Evolutionary conservation across 306 rosid species (phyloP), one percentile per base, ranked within the genome.

Genomic region (Astragalus membranaceus): DNA sequence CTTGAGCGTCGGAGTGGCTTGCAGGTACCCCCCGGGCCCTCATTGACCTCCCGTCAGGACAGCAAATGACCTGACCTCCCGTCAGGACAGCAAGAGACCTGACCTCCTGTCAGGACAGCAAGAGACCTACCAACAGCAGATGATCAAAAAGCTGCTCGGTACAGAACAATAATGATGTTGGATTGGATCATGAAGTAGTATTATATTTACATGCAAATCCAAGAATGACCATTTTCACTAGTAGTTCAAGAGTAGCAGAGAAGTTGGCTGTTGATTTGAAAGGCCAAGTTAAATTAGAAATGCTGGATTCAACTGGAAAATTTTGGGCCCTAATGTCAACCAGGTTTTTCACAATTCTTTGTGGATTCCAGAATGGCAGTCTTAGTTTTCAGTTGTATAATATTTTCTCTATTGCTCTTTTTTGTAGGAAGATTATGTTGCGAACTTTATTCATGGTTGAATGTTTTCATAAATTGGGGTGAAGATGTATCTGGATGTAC

Each of bases 301-400:
- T 80, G 97, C 96, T 49, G 96, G 94, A 70, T 94, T 90, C 80
- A 96, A 94, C 84, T 88, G 97, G 98, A 94, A 94, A 79, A 77
- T 90, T 66, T 79, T 90, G 51, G 96, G 92, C 63, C 97, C 97
- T 53, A 89, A 90, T 68, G 96, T 93, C 74, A 85, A 85, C 52
- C 89, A 90, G 97, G 98, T 94, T 76, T 70, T 56, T 51, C 83
- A 35, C 11, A 17, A 12, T 7, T 36, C 8, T 37, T 15, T 57
- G 17, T 64, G 36, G 30, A 43, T 39, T 14, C 11, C 54, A 61
- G 32, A 68, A 72, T 64, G 72, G 63, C 5, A 29, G 54, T 67
- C 10, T 10, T 23, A 64, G n/a, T 50, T 44, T 76, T 68, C 70
- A 9, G 47, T 64, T 42, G 11, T 8, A 15, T 29, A 44, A 49